Conservation (phyloP, 441 rosid species). For the Cnidoscolus chayamansa region DNA sequence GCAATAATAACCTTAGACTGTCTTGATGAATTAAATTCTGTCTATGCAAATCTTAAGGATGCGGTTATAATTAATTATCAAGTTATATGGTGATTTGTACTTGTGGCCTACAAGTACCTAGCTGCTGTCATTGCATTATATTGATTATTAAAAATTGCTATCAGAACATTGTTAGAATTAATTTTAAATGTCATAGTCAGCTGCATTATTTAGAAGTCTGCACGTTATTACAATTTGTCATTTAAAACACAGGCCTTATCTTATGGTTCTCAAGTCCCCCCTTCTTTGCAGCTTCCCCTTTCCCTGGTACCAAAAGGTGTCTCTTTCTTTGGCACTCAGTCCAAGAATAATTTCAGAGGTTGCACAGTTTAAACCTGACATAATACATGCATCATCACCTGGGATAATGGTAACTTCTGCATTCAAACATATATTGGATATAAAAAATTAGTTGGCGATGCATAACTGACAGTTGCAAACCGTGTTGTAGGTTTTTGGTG, state of each 20-base stretch:
- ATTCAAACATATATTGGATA: not conserved
- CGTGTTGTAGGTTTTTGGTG: constrained; percentile 78
- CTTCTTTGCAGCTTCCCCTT: constrained; percentile 72
- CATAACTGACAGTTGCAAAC: constrained; percentile 25
- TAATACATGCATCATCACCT: constrained; percentile 95
- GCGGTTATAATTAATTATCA: not conserved
- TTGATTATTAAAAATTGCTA: not conserved
- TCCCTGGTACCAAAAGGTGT: constrained; percentile 93
- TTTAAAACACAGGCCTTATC: not conserved
- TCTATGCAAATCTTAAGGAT: not conserved
- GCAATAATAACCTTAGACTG: constrained; percentile 9
- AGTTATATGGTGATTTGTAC: not conserved
- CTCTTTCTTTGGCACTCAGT: constrained; percentile 93
- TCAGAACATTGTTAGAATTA: not conserved
- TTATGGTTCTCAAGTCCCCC: constrained; percentile 17
- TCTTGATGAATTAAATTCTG: not conserved
- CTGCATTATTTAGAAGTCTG: constrained; percentile 1
- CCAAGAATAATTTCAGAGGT: constrained; percentile 97
- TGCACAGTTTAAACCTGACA: constrained; percentile 95
- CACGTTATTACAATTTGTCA: constrained; percentile 7
- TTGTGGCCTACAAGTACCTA: not conserved
- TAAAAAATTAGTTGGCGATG: constrained; percentile 2
- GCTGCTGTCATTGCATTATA: not conserved
- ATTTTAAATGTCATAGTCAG: constrained; percentile 2
- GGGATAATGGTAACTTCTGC: constrained; percentile 73